Conservation (phyloP, 768 basidiomycete genomes). For the Kwoniella botswanensis region DNA sequence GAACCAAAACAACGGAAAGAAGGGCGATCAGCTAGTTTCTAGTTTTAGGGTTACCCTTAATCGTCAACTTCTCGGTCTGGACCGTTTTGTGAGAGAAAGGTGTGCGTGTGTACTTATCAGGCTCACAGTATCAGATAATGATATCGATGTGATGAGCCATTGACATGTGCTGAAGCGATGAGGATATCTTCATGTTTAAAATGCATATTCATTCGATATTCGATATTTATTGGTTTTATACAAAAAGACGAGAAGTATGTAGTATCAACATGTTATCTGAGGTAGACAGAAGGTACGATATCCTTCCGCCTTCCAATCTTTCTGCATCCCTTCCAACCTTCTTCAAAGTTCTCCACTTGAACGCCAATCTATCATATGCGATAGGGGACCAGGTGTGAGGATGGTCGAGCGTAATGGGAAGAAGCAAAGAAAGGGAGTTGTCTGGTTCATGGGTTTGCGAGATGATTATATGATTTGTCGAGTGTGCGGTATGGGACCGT, state of each 20-base stretch:
- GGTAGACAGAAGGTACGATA: neutral
- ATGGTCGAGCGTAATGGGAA: no score
- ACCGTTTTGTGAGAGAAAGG: neutral
- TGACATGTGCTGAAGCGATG: neutral
- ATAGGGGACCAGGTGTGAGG: no score
- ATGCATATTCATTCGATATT: no score
- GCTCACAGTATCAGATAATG: neutral
- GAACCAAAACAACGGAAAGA: conserved; percentile 11
- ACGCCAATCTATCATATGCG: no score
- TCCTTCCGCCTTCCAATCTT: neutral
- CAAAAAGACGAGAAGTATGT: neutral
- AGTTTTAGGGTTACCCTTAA: neutral
- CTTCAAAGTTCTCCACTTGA: neutral
- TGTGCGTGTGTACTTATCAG: neutral
- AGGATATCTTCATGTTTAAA: no score
- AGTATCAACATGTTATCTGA: neutral
- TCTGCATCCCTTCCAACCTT: neutral
- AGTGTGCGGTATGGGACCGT: neutral
- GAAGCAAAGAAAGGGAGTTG: neutral
- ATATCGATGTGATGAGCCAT: neutral
- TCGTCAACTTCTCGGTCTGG: neutral
- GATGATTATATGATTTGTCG: neutral
- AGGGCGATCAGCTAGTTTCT: conserved; percentile 10
- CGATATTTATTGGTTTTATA: neutral
- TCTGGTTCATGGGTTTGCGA: neutral